A percentile compares a stretch with the other conserved stretches of the same genome.
Evolutionary conservation across 1,139 yeast species (phyloP).

Genomic region (Candida pseudoviswanathii): DNA sequence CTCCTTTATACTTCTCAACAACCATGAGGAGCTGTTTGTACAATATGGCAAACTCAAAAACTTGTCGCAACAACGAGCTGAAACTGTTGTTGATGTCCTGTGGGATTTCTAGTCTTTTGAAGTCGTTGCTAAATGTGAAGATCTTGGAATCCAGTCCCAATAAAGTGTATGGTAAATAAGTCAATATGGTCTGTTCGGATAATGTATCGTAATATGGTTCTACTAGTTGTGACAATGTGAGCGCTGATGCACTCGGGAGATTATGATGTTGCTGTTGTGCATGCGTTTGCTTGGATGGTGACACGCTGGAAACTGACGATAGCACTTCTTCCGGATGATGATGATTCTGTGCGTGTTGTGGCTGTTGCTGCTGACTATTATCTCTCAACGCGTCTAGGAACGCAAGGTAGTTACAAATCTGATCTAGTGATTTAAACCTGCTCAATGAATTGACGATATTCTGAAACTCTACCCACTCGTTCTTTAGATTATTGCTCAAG

Average conservation of each 20-base stretch:
- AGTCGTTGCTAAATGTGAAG: conserved; percentile 48
- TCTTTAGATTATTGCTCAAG: conserved; percentile 24
- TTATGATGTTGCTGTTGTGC: neutral
- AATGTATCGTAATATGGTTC: conserved; percentile 37
- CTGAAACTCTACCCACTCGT: conserved; percentile 39
- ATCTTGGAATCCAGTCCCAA: conserved; percentile 72
- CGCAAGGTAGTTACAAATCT: conserved; percentile 40
- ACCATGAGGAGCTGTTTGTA: conserved; percentile 48
- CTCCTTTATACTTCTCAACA: conserved; percentile 31
- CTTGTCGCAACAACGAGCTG: conserved; percentile 55
- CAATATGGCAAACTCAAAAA: conserved; percentile 75
- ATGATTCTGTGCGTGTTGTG: neutral
- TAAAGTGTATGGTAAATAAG: conserved; percentile 64
- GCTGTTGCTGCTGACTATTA: neutral
- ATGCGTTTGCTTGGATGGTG: conserved; percentile 1
- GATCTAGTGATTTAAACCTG: conserved; percentile 29
- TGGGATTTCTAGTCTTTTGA: conserved; percentile 48
- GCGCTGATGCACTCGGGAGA: neutral
- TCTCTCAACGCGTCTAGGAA: conserved; percentile 30
- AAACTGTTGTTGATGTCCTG: conserved; percentile 56
- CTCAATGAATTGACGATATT: conserved; percentile 32
- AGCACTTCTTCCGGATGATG: conserved; percentile 4
- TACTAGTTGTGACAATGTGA: conserved; percentile 23
- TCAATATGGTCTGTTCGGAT: conserved; percentile 53
- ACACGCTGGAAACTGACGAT: neutral